Evolutionary conservation across 2,329 filamentous ascomycete genomes (phyloP), one percentile per base, ranked within the genome.

Genomic region (Pseudogymnoascus sp.): DNA sequence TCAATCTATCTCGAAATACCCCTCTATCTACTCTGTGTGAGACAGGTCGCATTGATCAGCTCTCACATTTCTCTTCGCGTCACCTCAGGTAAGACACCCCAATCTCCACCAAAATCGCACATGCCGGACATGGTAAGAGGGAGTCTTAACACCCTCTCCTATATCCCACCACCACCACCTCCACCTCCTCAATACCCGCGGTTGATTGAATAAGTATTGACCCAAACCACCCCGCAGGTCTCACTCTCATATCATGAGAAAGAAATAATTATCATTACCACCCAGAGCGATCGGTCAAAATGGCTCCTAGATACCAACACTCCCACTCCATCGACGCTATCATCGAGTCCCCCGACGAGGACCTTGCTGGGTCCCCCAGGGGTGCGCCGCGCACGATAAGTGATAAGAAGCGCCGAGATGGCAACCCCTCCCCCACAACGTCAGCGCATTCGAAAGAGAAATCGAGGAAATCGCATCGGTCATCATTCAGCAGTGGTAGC

Each of bases 401-500:
- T 37, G 53, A 59, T 33, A 59, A 59, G 53, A 59, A 59, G 53
- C 53, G 18, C 33, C 25, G 53, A 35, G 28, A 31, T 4, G 12
- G 10, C 14, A 59, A 59, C 28, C 53, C 33, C 42, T 47, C 42
- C 21, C 42, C 42, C 42, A 47, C 47, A 37, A 60, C 21, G 12
- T 31, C 47, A 38, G 66, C 69, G 28, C 37, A 60, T 21, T 60
- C 65, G 0, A 70, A 67, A 53, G 23, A 63, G n/a, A 69, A 63
- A 14, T 60, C 62, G 33, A 60, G 70, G 63, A 67, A 59, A 53
- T 64, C 63, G 18, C 61, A 37, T 28, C 23, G 23, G 28, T 33
- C 28, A 12, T 59, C 18, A 18, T 59, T 35, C 8, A 59, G n/a
- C 21, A 37, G 53, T n/a, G 18, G 60, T 14, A 60, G 18, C n/a